Evolutionary conservation across 1,139 yeast species (phyloP).

Genomic region (Taiozyma sp.): DNA sequence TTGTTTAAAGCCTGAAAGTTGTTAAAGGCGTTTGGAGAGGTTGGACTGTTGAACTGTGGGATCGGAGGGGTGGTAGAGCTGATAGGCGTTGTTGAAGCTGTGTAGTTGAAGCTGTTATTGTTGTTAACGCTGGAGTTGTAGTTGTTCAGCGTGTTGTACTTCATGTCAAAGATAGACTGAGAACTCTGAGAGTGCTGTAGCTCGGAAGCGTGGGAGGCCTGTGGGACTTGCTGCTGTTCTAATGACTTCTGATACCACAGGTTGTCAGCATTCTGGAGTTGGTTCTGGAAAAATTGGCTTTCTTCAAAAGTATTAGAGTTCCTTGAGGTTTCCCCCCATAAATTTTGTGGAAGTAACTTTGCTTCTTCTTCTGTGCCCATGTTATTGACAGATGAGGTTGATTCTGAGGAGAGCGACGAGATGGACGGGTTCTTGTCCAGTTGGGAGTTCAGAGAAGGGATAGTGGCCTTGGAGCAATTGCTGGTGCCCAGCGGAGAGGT

Average conservation of each 20-base stretch:
- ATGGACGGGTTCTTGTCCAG: constrained; percentile 1
- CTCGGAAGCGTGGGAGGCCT: neutral
- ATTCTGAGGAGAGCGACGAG: constrained; percentile 2
- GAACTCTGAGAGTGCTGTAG: constrained; percentile 1
- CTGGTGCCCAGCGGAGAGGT: neutral
- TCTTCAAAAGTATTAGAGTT: constrained; percentile 3
- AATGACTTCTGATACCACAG: neutral
- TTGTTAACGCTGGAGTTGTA: neutral
- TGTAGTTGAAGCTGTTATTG: constrained; percentile 1
- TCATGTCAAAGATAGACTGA: neutral
- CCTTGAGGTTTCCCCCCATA: constrained; percentile 5
- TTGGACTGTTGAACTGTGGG: neutral
- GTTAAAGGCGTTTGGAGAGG: neutral
- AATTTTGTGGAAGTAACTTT: constrained; percentile 3
- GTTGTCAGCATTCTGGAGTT: neutral
- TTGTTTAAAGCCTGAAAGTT: neutral
- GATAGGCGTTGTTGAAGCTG: constrained; percentile 6
- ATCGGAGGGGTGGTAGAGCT: constrained; percentile 5
- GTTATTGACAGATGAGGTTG: neutral
- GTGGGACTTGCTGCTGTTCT: neutral
- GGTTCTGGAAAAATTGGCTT: constrained; percentile 3
- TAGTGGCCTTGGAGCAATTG: neutral
- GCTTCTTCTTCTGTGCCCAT: constrained; percentile 1
- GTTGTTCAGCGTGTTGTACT: neutral
- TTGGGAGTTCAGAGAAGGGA: neutral